Percentiles rank a stretch among this genome's conserved stretches.
These are phyloP conservation scores for Pythium diclinum DNA, from an alignment of 352 stramenopile species.

Conservation along the genomic window DNA sequence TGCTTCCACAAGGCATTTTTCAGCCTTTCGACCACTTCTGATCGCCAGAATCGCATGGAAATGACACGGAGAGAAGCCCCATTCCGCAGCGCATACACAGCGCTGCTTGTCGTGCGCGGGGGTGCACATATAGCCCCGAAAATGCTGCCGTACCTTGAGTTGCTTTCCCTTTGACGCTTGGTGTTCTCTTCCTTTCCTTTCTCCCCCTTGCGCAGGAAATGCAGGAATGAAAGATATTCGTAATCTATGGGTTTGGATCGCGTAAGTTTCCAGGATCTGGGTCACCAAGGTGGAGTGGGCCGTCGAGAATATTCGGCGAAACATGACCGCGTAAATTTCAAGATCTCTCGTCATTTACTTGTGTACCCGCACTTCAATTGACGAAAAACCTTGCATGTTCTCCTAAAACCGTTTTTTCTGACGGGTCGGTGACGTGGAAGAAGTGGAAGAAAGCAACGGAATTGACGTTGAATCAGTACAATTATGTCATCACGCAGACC, in stretches of 20 bases:
- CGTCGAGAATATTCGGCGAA: constrained; percentile 30
- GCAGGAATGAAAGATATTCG: constrained; percentile 30
- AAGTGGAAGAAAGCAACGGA: constrained; percentile 3
- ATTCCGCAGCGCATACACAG: background rate
- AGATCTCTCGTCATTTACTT: constrained; percentile 15
- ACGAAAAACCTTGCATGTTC: background rate
- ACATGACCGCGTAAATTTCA: constrained; percentile 20
- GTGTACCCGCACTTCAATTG: constrained; percentile 23
- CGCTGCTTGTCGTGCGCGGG: background rate
- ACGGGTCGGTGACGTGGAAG: constrained; percentile 24
- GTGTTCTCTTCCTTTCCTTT: constrained; percentile 16
- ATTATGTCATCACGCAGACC: constrained; percentile 4
- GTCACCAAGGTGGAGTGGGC: background rate
- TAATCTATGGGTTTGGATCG: constrained; percentile 10
- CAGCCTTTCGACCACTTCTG: background rate
- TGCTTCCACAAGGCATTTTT: background rate
- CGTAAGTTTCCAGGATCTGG: constrained; percentile 21
- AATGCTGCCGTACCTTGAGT: constrained; percentile 8
- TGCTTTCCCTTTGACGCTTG: constrained; percentile 20
- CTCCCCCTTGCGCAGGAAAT: constrained; percentile 25
- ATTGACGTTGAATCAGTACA: constrained; percentile 1
- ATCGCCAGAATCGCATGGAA: background rate
- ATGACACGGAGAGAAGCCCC: background rate
- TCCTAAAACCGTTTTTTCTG: constrained; percentile 19
- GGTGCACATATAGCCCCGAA: background rate